Percentiles rank a stretch among this genome's conserved stretches.
Evolutionary conservation across 148 eudicot species (phyloP).

Genomic region (Pharnaceum exiguum): DNA sequence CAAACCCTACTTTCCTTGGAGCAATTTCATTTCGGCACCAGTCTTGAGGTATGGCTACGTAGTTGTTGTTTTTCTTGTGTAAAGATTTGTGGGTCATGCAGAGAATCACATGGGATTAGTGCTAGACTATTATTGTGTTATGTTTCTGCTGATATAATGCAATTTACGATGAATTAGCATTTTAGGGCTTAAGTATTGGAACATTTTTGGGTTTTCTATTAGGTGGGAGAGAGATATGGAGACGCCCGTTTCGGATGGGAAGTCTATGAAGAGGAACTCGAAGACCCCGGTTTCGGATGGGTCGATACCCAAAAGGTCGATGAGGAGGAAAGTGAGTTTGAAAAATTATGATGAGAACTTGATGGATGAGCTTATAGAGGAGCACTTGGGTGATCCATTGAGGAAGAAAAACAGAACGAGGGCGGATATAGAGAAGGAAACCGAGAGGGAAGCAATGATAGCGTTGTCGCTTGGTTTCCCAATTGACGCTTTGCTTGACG

Average conservation of each 20-base stretch:
- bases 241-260: no score
- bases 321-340: slow-evolving; percentile 49
- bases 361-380: slow-evolving; percentile 80
- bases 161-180: no score
- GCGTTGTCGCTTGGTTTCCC: slow-evolving; percentile 90
- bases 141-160: no score
- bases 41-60: no score
- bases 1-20: no score
- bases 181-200: no score
- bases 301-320: slow-evolving; percentile 41
- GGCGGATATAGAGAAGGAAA: slow-evolving; percentile 81
- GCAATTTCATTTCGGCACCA: no score
- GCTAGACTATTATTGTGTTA: no score
- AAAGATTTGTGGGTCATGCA: no score
- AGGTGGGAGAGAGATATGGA: neutral
- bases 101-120: no score
- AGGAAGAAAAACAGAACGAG: slow-evolving; percentile 58
- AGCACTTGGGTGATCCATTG: slow-evolving; percentile 54
- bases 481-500: slow-evolving; percentile 71
- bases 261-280: slow-evolving; percentile 12
- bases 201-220: neutral
- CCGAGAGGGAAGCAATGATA: slow-evolving; percentile 82
- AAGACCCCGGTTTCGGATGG: slow-evolving; percentile 41
- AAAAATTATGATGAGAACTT: slow-evolving; percentile 72
- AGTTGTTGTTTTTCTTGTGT: no score